These are phyloP conservation scores for Solanum paucissectum DNA, from an alignment of 257 asterid species.

Conservation along the genomic window DNA sequence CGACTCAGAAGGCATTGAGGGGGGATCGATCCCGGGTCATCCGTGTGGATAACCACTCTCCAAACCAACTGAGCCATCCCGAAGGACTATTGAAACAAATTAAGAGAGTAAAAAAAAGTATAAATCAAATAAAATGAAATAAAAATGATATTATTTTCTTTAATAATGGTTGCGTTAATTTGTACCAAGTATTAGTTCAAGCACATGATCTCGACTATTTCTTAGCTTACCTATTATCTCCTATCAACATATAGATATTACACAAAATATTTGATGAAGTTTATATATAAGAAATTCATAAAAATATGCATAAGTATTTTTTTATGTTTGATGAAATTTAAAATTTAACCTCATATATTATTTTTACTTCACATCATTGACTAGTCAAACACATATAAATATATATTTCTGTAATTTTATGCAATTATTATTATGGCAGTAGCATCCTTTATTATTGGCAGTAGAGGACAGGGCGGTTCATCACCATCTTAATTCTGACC, in stretches of 20 bases:
- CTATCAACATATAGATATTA: too few species aligned
- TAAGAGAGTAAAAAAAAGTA: too few species aligned
- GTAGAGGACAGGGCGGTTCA: conserved; percentile 9
- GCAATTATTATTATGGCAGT: conserved; percentile 18
- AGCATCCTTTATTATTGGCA: conserved; percentile 12
- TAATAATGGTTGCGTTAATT: background rate
- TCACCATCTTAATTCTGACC: conserved; percentile 25
- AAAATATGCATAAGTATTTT: background rate
- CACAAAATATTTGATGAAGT: too few species aligned
- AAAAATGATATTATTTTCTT: background rate
- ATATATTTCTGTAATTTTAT: background rate
- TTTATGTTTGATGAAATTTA: background rate
- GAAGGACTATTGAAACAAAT: too few species aligned
- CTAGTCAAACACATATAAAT: background rate
- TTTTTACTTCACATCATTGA: background rate
- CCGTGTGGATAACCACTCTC: too few species aligned
- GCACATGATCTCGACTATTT: background rate
- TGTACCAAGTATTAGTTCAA: background rate
- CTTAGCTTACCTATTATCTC: too few species aligned
- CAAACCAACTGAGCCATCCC: too few species aligned
- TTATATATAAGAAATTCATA: too few species aligned
- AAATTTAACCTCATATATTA: too few species aligned
- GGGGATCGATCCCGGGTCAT: too few species aligned
- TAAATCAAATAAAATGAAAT: background rate
- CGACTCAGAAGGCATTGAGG: too few species aligned